A percentile compares a stretch with the other conserved stretches of the same genome.
phyloP scores from a whole-genome alignment of 2,329 filamentous ascomycete species.

The Curvularia verruculosa region DNA sequence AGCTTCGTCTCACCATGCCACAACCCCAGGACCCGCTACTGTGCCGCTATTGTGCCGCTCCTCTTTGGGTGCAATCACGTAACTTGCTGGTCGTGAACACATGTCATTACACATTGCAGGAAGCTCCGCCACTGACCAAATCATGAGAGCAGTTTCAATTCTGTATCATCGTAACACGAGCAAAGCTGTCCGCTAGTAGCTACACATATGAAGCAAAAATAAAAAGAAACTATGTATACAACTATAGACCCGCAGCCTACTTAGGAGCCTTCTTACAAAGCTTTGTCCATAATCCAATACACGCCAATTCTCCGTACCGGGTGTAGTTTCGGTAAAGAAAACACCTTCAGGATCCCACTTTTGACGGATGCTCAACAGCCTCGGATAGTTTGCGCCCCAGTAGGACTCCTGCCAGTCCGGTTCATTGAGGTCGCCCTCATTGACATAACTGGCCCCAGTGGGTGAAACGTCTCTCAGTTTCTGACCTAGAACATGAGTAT shows the following conservation, averaged over 20 bases:
- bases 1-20: slow-evolving; percentile 11
- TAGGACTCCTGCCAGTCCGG: slow-evolving; percentile 47
- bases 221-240: neutral
- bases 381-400: slow-evolving; percentile 45
- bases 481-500: slow-evolving; percentile 42
- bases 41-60: neutral
- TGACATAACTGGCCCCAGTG: slow-evolving; percentile 44
- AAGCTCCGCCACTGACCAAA: neutral
- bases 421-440: slow-evolving; percentile 46
- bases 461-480: slow-evolving; percentile 39
- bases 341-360: slow-evolving; percentile 46
- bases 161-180: neutral
- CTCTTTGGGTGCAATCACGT: neutral
- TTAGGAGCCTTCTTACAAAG: slow-evolving; percentile 36
- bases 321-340: slow-evolving; percentile 44
- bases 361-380: slow-evolving; percentile 37
- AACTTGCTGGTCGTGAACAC: neutral
- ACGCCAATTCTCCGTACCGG: slow-evolving; percentile 44
- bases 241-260: neutral
- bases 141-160: neutral
- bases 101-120: neutral
- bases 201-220: neutral
- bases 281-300: slow-evolving; percentile 44
- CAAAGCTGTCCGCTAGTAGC: neutral
- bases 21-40: neutral